Conservation (phyloP, 2,329 filamentous ascomycete species). For the Pseudogymnoascus sp. region DNA sequence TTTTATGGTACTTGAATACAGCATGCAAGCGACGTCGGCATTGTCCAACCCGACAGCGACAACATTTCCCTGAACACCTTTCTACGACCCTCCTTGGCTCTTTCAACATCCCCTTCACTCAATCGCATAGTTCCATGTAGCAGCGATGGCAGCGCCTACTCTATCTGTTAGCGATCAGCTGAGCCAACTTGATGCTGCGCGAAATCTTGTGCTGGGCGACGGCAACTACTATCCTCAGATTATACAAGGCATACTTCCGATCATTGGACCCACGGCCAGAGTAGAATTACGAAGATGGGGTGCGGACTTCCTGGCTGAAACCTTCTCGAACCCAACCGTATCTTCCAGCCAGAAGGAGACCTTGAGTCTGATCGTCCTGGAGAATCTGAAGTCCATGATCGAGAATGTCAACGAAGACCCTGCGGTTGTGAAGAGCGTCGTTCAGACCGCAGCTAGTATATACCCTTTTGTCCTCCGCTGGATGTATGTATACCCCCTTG, state of each 20-base stretch:
- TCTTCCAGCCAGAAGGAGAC: constrained; percentile 70
- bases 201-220: constrained; percentile 80
- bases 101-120: background rate
- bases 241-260: constrained; percentile 84
- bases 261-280: constrained; percentile 66
- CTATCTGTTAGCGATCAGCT: constrained; percentile 66
- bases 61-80: background rate
- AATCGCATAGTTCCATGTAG: constrained; percentile 10
- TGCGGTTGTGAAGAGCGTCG: constrained; percentile 72
- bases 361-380: constrained; percentile 66
- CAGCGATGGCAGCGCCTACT: constrained; percentile 41
- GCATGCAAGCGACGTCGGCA: constrained; percentile 5
- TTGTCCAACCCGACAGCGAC: background rate
- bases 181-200: constrained; percentile 79
- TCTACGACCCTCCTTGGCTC: background rate
- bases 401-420: constrained; percentile 67
- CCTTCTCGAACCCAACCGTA: constrained; percentile 86
- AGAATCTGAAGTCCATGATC: constrained; percentile 62
- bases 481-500: constrained; percentile 60
- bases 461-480: constrained; percentile 88
- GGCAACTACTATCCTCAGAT: constrained; percentile 85
- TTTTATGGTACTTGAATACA: constrained; percentile 4
- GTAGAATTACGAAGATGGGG: constrained; percentile 91
- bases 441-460: constrained; percentile 84
- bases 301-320: constrained; percentile 89